A percentile compares a stretch with the other conserved stretches of the same genome.
phyloP scores from a whole-genome alignment of 441 rosid genomes.

The Populus hybrid region DNA sequence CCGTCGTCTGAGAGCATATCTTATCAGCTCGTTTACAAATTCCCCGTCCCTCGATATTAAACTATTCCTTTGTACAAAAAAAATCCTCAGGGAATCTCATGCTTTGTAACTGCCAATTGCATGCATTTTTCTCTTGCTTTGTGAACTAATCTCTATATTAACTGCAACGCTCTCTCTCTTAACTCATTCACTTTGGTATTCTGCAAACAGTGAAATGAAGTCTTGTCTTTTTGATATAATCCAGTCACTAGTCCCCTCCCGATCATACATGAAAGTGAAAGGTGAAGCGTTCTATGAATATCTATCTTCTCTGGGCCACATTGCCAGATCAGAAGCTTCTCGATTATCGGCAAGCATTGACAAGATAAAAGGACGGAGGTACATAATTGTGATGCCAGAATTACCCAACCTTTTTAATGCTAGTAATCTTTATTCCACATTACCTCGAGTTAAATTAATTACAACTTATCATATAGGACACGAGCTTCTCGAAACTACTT shows the following conservation, averaged over 20 bases:
- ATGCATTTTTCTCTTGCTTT: not conserved
- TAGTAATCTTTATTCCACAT: not conserved
- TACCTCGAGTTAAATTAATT: slow-evolving; percentile 6
- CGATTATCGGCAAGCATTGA: slow-evolving; percentile 41
- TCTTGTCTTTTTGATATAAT: slow-evolving; percentile 37
- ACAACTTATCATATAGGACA: not conserved
- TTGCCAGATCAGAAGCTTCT: slow-evolving; percentile 66
- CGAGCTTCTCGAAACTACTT: slow-evolving; percentile 66
- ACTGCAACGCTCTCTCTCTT: not conserved
- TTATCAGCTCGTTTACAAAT: not conserved
- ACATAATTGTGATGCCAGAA: slow-evolving; percentile 11
- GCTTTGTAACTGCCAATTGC: slow-evolving; percentile 5
- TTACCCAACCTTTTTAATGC: not conserved
- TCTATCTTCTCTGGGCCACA: slow-evolving; percentile 57
- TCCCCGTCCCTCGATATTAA: not conserved
- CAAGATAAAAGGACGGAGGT: slow-evolving; percentile 52
- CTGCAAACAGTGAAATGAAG: slow-evolving; percentile 50
- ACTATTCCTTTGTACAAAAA: not conserved
- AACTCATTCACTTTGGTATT: not conserved
- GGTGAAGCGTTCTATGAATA: slow-evolving; percentile 69
- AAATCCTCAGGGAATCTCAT: not conserved
- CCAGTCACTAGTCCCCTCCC: slow-evolving; percentile 53
- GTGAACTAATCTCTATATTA: not conserved
- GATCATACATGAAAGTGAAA: slow-evolving; percentile 49
- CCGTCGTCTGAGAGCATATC: not conserved